A percentile compares a stretch with the other conserved stretches of the same genome.
These are phyloP conservation scores for Vigna hirtella DNA, from an alignment of 306 rosid genomes.

Conservation along the genomic window DNA sequence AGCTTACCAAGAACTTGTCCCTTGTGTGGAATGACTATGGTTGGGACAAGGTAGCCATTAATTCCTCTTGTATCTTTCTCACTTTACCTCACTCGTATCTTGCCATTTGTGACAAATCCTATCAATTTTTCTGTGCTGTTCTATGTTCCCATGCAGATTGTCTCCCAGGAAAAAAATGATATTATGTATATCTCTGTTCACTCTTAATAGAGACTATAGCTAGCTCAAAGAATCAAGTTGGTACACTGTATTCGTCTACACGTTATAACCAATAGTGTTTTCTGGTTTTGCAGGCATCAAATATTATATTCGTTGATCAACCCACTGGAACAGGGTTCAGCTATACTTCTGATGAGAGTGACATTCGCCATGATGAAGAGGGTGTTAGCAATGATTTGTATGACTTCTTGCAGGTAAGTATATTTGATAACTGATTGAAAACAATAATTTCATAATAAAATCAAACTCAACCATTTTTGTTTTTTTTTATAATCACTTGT, in stretches of 20 bases:
- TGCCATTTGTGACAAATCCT: not conserved
- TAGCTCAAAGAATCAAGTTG: constrained; percentile 28
- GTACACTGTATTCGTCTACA: constrained; percentile 4
- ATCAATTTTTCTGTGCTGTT: constrained; percentile 2
- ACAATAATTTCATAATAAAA: not conserved
- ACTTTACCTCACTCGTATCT: not conserved
- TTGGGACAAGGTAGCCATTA: constrained; percentile 79
- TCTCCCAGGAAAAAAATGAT: not conserved
- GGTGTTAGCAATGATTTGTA: constrained; percentile 88
- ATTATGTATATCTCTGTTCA: not conserved
- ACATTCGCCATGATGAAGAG: constrained; percentile 78
- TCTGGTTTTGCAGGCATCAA: constrained; percentile 69
- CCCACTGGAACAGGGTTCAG: constrained; percentile 97
- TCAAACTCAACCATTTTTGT: not conserved
- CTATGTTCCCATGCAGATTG: constrained; percentile 4
- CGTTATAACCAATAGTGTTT: not conserved
- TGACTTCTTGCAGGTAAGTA: constrained; percentile 85
- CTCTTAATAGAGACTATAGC: constrained; percentile 17
- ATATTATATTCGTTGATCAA: constrained; percentile 84
- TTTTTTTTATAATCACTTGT: not conserved
- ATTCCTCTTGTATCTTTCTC: not conserved
- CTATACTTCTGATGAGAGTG: constrained; percentile 66
- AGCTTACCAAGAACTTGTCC: constrained; percentile 66
- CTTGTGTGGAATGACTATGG: constrained; percentile 89
- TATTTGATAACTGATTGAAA: constrained; percentile 8